A percentile compares a stretch with the other conserved stretches of the same genome.
phyloP scores from a whole-genome alignment of 306 rosid genomes.

The Rubus idaeus region DNA sequence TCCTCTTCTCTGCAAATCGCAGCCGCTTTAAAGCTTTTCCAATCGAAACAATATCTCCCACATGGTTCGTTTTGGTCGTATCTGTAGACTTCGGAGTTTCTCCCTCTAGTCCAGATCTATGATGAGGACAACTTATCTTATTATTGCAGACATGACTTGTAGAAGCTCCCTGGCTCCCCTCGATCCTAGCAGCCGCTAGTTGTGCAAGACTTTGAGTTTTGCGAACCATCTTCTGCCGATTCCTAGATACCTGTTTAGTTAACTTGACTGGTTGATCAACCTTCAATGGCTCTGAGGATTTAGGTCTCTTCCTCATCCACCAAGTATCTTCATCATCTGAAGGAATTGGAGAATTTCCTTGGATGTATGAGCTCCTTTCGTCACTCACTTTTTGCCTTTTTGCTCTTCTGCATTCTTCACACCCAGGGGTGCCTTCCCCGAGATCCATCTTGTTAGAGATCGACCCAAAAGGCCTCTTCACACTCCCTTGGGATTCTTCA shows the following conservation, averaged over 20 bases:
- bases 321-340: conserved; percentile 78
- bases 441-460: conserved; percentile 50
- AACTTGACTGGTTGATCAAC: conserved; percentile 68
- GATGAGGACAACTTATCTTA: conserved; percentile 81
- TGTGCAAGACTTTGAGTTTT: conserved; percentile 89
- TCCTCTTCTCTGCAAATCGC: conserved; percentile 78
- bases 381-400: conserved; percentile 78
- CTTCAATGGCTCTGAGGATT: conserved; percentile 61
- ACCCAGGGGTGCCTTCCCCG: conserved; percentile 79
- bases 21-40: conserved; percentile 68
- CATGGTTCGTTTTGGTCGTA: conserved; percentile 38
- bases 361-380: conserved; percentile 60
- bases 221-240: conserved; percentile 67
- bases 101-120: conserved; percentile 60
- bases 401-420: conserved; percentile 88
- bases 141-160: conserved; percentile 91
- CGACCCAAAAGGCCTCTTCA: conserved; percentile 49
- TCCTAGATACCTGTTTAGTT: conserved; percentile 68
- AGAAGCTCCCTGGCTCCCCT: conserved; percentile 98
- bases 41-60: conserved; percentile 61
- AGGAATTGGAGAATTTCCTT: conserved; percentile 48
- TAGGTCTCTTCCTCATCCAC: conserved; percentile 86
- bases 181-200: conserved; percentile 85
- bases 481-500: conserved; percentile 61
- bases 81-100: conserved; percentile 58